phyloP scores from a whole-genome alignment of 2,329 filamentous ascomycete genomes.

The Mariannaea elegans region DNA sequence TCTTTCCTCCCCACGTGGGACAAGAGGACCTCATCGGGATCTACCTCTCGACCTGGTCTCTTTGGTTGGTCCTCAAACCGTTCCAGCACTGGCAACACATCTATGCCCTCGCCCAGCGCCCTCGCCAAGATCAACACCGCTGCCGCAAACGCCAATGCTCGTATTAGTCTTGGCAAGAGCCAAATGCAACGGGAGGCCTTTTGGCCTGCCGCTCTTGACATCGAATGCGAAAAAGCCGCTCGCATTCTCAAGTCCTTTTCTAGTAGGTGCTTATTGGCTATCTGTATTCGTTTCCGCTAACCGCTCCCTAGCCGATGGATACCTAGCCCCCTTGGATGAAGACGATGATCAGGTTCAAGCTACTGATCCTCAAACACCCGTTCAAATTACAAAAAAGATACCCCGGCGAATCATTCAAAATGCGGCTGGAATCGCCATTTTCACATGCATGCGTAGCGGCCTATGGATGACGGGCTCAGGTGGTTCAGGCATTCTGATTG shows the following conservation, averaged over 20 bases:
- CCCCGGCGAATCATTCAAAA: conserved; percentile 86
- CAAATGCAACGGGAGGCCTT: conserved; percentile 70
- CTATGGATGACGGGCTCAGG: conserved; percentile 92
- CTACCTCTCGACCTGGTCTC: conserved; percentile 40
- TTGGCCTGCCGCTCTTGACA: conserved; percentile 86
- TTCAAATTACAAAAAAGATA: conserved; percentile 78
- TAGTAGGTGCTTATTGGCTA: conserved; percentile 58
- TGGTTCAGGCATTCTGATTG: conserved; percentile 87
- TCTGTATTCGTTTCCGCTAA: conserved; percentile 24
- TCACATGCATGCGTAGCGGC: conserved; percentile 94
- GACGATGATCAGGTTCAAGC: conserved; percentile 43
- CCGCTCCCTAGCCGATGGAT: conserved; percentile 60
- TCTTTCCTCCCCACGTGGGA: conserved; percentile 56
- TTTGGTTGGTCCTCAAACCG: conserved; percentile 56
- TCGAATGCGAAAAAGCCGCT: conserved; percentile 91
- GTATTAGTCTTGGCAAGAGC: conserved; percentile 24
- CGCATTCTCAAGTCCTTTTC: conserved; percentile 91
- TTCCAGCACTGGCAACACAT: conserved; percentile 53
- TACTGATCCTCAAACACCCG: conserved; percentile 57
- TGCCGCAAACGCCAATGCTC: conserved; percentile 42
- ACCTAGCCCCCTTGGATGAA: conserved; percentile 56
- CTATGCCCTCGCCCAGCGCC: conserved; percentile 30
- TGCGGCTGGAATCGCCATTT: conserved; percentile 90
- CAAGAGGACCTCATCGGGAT: conserved; percentile 47
- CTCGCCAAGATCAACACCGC: conserved; percentile 47